Percentiles rank a stretch among this genome's conserved stretches.
These are phyloP conservation scores for Lanmaoa rubissima DNA, from an alignment of 768 basidiomycete species.

Conservation along the genomic window DNA sequence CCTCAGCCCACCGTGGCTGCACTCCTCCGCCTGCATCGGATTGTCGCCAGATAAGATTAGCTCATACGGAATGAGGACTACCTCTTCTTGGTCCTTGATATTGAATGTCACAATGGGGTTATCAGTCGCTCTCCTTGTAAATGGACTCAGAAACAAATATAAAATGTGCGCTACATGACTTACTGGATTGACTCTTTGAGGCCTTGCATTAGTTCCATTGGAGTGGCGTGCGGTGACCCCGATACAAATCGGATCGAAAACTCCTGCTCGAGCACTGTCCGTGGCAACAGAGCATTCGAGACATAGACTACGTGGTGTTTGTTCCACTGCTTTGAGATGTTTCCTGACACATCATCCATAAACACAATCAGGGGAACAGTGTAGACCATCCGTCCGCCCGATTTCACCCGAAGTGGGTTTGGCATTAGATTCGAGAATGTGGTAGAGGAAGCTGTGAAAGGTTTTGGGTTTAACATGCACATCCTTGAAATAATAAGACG, in stretches of 20 bases:
- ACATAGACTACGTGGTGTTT: slow-evolving; percentile 35
- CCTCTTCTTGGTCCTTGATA: slow-evolving; percentile 19
- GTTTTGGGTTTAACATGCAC: too few species aligned
- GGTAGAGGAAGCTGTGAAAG: slow-evolving; percentile 4
- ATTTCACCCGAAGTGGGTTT: slow-evolving; percentile 15
- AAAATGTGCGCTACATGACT: too few species aligned
- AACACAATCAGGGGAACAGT: slow-evolving; percentile 29
- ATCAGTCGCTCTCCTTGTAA: slow-evolving; percentile 6
- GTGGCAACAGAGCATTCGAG: slow-evolving; percentile 31
- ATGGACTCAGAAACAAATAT: background rate
- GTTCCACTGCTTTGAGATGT: slow-evolving; percentile 38
- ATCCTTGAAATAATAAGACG: background rate
- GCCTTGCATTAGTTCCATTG: slow-evolving; percentile 33
- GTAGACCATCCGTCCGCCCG: slow-evolving; percentile 19
- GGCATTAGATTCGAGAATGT: slow-evolving; percentile 13
- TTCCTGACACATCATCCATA: slow-evolving; percentile 37
- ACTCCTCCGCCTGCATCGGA: slow-evolving; percentile 38
- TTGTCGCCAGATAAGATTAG: slow-evolving; percentile 32
- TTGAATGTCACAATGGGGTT: slow-evolving; percentile 22
- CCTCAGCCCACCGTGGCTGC: slow-evolving; percentile 31
- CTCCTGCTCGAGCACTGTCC: slow-evolving; percentile 32
- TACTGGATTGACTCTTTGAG: slow-evolving; percentile 30
- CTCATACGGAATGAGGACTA: slow-evolving; percentile 22
- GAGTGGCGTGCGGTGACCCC: slow-evolving; percentile 33
- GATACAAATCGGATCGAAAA: slow-evolving; percentile 30